Percentiles rank a stretch among this genome's conserved stretches.
Evolutionary conservation across 176 grass and related monocot genomes (phyloP).

Genomic region (Hordeum vulgare): MorexV3_pseudomolecules_assembly NC_058520.1:538223110-538223609

Average conservation of each 20-base stretch:
- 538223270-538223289: not conserved
- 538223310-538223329: not conserved
- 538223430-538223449: not conserved
- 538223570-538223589: conserved; percentile 29
- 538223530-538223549: not conserved
- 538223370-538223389: not conserved
- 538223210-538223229: not conserved
- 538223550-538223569: conserved; percentile 15
- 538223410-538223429: conserved; percentile 22
- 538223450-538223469: not conserved
- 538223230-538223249: not conserved
- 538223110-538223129: not conserved
- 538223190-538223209: not conserved
- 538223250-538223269: too few relatives aligned
- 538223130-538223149: not conserved
- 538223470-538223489: not conserved
- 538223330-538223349: not conserved
- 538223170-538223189: not conserved
- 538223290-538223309: conserved; percentile 2
- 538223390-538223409: not conserved
- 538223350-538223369: not conserved
- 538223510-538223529: not conserved
- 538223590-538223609: not conserved
- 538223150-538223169: not conserved
- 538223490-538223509: not conserved